Conservation (phyloP, 2,329 filamentous ascomycete genomes). For the Neophaeococcomyces mojaviensis region DNA sequence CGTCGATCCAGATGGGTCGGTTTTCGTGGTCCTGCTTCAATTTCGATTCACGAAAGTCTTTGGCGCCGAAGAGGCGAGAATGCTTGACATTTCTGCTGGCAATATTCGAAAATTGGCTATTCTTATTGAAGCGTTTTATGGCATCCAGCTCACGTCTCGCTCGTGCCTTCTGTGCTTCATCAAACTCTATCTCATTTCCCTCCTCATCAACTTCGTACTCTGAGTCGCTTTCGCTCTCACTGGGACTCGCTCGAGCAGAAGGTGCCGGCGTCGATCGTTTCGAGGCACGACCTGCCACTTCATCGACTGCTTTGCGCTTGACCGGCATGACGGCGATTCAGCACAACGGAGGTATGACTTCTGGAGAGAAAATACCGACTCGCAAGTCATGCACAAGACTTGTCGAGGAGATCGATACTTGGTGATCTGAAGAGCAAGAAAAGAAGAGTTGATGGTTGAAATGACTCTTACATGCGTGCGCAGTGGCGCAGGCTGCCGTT, state of each 20-base stretch:
- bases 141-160: slow-evolving; percentile 48
- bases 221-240: slow-evolving; percentile 53
- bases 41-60: slow-evolving; percentile 73
- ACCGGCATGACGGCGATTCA: slow-evolving; percentile 31
- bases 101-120: slow-evolving; percentile 4
- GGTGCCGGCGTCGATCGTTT: slow-evolving; percentile 43
- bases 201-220: slow-evolving; percentile 37
- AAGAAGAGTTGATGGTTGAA: not conserved
- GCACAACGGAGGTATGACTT: not conserved
- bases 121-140: slow-evolving; percentile 31
- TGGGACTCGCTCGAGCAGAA: slow-evolving; percentile 35
- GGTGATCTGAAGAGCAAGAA: slow-evolving; percentile 2
- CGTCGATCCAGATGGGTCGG: slow-evolving; percentile 90
- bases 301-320: slow-evolving; percentile 40
- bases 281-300: slow-evolving; percentile 35
- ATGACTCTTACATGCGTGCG: not conserved
- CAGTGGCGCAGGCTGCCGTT: not conserved
- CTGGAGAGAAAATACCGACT: not conserved
- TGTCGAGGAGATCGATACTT: slow-evolving; percentile 5
- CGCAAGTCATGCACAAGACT: slow-evolving; percentile 2
- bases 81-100: not conserved
- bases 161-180: slow-evolving; percentile 29
- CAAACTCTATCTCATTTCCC: slow-evolving; percentile 40
- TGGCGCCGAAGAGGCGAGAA: slow-evolving; percentile 45
- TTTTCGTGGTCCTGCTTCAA: slow-evolving; percentile 85